Conservation (phyloP, 192 early-diverging fungal genomes). For the Coemansia sp. region DNA sequence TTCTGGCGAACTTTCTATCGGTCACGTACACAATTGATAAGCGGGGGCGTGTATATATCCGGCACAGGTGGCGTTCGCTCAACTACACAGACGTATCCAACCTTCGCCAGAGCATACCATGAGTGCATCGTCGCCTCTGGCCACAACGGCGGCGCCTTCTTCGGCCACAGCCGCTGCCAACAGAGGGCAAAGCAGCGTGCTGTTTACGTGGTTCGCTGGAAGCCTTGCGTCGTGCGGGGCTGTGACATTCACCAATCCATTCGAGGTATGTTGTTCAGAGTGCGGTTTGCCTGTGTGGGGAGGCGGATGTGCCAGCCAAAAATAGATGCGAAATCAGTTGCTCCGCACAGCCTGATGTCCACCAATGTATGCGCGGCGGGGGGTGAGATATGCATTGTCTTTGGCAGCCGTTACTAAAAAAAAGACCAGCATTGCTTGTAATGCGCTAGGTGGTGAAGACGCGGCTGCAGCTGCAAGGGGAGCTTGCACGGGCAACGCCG, state of each 20-base stretch:
- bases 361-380: too few relatives aligned
- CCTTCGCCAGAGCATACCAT: neutral
- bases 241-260: constrained; percentile 95
- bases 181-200: constrained; percentile 13
- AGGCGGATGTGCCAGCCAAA: neutral
- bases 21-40: too few relatives aligned
- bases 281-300: neutral
- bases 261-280: constrained; percentile 65
- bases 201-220: constrained; percentile 68
- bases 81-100: too few relatives aligned
- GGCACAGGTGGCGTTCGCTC: too few relatives aligned
- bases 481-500: constrained; percentile 61
- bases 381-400: neutral
- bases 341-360: too few relatives aligned
- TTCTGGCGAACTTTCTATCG: too few relatives aligned
- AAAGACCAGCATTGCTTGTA: too few relatives aligned
- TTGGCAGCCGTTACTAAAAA: too few relatives aligned
- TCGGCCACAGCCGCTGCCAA: constrained; percentile 2
- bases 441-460: constrained; percentile 83
- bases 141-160: constrained; percentile 6
- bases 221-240: constrained; percentile 87
- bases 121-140: neutral
- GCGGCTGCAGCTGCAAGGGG: constrained; percentile 92
- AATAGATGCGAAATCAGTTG: too few relatives aligned
- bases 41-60: too few relatives aligned